These are phyloP conservation scores for Phytopythium helicoides DNA, from an alignment of 352 stramenopile species.

Conservation along the genomic window DNA sequence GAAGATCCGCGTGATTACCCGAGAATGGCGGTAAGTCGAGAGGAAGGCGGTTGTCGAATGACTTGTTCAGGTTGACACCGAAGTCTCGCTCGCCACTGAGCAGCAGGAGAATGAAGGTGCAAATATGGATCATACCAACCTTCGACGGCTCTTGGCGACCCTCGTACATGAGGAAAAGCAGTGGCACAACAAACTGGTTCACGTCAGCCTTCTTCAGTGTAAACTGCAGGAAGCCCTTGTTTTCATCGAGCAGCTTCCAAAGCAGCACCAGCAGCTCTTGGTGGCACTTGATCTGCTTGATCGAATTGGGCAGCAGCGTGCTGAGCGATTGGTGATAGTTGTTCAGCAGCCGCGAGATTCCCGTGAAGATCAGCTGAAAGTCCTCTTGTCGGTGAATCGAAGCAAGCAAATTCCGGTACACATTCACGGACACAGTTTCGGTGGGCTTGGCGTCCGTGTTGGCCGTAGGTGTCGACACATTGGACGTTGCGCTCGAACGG, in stretches of 20 bases:
- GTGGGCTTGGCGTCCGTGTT: constrained; percentile 24
- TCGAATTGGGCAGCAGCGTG: constrained; percentile 92
- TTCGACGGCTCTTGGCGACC: constrained; percentile 92
- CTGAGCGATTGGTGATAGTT: constrained; percentile 95
- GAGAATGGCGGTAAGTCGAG: constrained; percentile 93
- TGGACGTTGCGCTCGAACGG: constrained; percentile 18
- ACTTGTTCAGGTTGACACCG: constrained; percentile 96
- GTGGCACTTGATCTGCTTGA: constrained; percentile 94
- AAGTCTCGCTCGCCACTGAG: constrained; percentile 97
- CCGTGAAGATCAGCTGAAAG: constrained; percentile 92
- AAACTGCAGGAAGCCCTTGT: constrained; percentile 94
- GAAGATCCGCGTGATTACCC: constrained; percentile 95
- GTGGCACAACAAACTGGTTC: constrained; percentile 84
- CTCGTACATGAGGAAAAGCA: constrained; percentile 93
- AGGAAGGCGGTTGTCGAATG: constrained; percentile 93
- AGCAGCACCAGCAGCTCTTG: constrained; percentile 97
- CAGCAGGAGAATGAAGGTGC: constrained; percentile 97
- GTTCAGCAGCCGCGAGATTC: constrained; percentile 95
- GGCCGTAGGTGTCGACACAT: constrained; percentile 32
- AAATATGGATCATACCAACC: constrained; percentile 97
- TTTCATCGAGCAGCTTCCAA: constrained; percentile 98
- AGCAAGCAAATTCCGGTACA: constrained; percentile 66
- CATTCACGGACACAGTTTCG: constrained; percentile 27
- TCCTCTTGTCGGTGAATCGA: constrained; percentile 82
- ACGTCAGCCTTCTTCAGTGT: constrained; percentile 95